phyloP scores from a whole-genome alignment of 2,329 filamentous ascomycete genomes.

The Chrysoporthe austroafricana region DNA sequence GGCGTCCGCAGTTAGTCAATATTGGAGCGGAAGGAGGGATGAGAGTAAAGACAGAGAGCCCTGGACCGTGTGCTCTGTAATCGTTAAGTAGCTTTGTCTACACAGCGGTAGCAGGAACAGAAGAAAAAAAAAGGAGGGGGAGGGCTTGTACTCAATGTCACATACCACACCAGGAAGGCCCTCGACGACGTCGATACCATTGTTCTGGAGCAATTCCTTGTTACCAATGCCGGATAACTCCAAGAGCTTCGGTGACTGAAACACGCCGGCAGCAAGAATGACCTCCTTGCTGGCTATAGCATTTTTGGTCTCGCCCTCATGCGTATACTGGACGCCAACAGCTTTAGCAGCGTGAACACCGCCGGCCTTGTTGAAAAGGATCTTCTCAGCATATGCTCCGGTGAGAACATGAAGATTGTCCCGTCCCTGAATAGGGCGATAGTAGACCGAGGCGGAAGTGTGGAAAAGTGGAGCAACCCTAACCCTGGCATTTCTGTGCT shows the following conservation, averaged over 20 bases:
- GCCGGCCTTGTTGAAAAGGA: constrained; percentile 27
- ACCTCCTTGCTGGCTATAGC: constrained; percentile 34
- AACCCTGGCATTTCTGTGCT: no score
- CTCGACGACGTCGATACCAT: constrained; percentile 35
- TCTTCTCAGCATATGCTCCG: constrained; percentile 34
- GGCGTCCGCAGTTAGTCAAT: constrained; percentile 18
- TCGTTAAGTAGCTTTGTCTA: no score
- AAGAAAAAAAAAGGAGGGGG: neutral
- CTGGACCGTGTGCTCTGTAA: no score
- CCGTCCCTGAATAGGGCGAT: constrained; percentile 20
- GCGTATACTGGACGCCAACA: constrained; percentile 31
- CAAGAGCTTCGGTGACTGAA: constrained; percentile 40
- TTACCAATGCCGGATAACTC: constrained; percentile 41
- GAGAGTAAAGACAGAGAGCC: no score
- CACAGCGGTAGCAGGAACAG: no score
- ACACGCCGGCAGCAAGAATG: constrained; percentile 38
- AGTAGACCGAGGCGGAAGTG: constrained; percentile 27
- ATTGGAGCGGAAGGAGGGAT: no score
- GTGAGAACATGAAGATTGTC: constrained; percentile 28
- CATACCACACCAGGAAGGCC: constrained; percentile 38
- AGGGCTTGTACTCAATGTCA: neutral
- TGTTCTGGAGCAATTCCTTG: constrained; percentile 30
- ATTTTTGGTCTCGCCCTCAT: constrained; percentile 28
- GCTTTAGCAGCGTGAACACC: constrained; percentile 17
- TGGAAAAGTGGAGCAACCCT: no score